Conservation (phyloP, 2,329 filamentous ascomycete genomes). For the Scedosporium boydii region DNA sequence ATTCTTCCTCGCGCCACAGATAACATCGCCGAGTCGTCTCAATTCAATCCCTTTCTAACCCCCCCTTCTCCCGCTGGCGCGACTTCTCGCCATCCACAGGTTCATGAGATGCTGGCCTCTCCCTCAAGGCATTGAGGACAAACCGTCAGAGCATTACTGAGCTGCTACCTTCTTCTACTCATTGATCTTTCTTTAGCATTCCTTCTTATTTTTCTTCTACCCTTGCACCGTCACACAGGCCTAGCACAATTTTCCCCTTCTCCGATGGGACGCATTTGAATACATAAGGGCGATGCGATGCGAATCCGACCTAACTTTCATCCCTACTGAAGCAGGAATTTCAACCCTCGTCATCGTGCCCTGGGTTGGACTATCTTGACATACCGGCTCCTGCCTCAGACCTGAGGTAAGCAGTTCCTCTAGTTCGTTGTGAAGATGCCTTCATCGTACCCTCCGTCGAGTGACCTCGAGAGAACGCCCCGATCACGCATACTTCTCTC, state of each 20-base stretch:
- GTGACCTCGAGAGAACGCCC: neutral
- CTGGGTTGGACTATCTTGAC: slow-evolving; percentile 6
- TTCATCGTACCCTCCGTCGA: neutral
- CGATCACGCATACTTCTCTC: neutral
- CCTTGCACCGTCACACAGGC: neutral
- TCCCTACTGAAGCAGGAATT: slow-evolving; percentile 5
- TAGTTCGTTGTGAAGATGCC: neutral
- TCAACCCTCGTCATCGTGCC: slow-evolving; percentile 5
- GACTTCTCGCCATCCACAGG: neutral
- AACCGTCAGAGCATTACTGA: neutral
- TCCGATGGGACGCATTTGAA: neutral
- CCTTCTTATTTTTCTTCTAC: neutral
- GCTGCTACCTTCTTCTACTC: neutral
- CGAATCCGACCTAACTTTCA: neutral
- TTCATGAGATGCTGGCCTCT: neutral
- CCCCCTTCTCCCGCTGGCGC: slow-evolving; percentile 1
- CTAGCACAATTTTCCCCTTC: neutral
- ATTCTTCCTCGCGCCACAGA: slow-evolving; percentile 4
- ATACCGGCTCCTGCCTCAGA: slow-evolving; percentile 3
- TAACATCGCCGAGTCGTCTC: neutral
- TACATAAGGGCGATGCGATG: neutral
- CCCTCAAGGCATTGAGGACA: neutral
- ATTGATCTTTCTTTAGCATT: neutral
- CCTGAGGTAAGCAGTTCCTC: slow-evolving; percentile 3
- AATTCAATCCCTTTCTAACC: neutral